Evolutionary conservation across 495 filamentous ascomycete species (phyloP), one percentile per base, ranked within the genome.

Genomic region (Penicillium dipodomyicola): DNA sequence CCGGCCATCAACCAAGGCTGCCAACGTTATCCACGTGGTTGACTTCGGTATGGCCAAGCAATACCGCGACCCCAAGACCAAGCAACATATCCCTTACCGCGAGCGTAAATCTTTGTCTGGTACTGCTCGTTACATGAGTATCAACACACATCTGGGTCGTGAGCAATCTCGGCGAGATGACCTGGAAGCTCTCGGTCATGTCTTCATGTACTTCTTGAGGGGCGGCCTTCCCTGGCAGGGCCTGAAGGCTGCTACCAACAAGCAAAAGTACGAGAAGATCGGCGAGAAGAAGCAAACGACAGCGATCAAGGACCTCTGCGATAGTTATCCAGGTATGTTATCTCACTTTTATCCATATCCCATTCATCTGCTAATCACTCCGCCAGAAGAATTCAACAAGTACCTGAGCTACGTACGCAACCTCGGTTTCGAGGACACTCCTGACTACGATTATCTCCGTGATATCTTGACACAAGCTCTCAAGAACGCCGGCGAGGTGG

Each of bases 11-110:
- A 89, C 91, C 46, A 99, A 99, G 77, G 80, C 90, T 8, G 89
- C 92, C 67, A 97, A 96, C 73, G 92, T 99, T 46, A 97, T 99
- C 64, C 94, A 99, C 64, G 95, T 97, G 22, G 93, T 99, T 56
- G 94, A 99, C 74, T 99, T 99, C 67, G 94, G 94, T 65, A 99
- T 99, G 94, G 94, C 95, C 43, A 99, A 99, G 77, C 94, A 97
- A 72, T 99, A 99, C 70, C 86, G 94, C 49, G 94, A 99, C 61
- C 95, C 95, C 53, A 97, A 97, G 80, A 96, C 94, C 44, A 97
- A 97, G 76, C 94, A 99, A 71, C 94, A 99, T 75, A 99, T 97
- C 64, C 94, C 94, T 11, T 99, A 99, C 71, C 84, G 94, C 65
- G 94, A 99, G 77, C 87, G 95, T 53, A 99, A 99, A 71, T 97